Evolutionary conservation across 2,329 filamentous ascomycete species (phyloP).

Genomic region (Zasmidium cellare): DNA sequence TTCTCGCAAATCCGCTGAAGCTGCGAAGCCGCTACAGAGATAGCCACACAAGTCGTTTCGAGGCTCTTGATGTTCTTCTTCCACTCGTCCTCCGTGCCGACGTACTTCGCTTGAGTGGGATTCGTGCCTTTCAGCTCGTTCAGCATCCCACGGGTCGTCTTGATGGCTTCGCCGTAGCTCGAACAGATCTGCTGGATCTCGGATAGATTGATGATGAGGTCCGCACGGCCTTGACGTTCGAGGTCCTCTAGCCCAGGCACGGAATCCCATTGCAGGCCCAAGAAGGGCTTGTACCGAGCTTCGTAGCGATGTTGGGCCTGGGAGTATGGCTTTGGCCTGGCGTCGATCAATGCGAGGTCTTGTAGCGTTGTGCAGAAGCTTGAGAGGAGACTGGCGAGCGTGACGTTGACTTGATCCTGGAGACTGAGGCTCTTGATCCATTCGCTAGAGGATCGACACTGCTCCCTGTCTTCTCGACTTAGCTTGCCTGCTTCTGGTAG

Average conservation of each 20-base stretch:
- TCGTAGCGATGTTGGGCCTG: constrained; percentile 71
- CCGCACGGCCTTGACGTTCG: not conserved
- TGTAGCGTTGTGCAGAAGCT: constrained; percentile 66
- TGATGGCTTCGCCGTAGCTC: constrained; percentile 9
- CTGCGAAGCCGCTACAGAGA: constrained; percentile 28
- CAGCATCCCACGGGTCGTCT: constrained; percentile 25
- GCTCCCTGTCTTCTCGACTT: constrained; percentile 1
- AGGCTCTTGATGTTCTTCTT: constrained; percentile 33
- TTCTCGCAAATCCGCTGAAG: constrained; percentile 25
- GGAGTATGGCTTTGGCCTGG: constrained; percentile 63
- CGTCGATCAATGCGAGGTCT: constrained; percentile 56
- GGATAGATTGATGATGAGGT: not conserved
- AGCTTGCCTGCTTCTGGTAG: not conserved
- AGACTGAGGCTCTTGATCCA: constrained; percentile 2
- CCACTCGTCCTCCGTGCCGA: constrained; percentile 41
- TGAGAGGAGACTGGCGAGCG: constrained; percentile 35
- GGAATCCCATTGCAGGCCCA: constrained; percentile 35
- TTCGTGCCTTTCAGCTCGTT: constrained; percentile 39
- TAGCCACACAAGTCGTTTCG: constrained; percentile 33
- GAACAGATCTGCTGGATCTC: not conserved
- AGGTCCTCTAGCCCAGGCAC: not conserved
- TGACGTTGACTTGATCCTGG: not conserved
- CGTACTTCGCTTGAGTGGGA: constrained; percentile 33
- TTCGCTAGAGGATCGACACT: not conserved
- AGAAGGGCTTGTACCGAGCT: constrained; percentile 83